These are phyloP conservation scores for Candida alai DNA, from an alignment of 805 yeast genomes.

Conservation along the genomic window DNA sequence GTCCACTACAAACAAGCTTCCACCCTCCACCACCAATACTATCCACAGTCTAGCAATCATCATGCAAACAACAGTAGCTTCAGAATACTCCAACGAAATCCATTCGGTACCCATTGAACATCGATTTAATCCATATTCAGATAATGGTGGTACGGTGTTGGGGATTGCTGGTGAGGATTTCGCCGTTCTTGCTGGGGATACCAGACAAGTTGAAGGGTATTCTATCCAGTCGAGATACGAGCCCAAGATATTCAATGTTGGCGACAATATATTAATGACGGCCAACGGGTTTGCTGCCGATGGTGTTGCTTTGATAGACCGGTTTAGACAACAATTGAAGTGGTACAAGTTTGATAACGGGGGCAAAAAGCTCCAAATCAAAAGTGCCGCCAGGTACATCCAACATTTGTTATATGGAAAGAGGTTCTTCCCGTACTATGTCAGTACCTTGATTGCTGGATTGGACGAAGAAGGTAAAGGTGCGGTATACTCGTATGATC, in stretches of 20 bases:
- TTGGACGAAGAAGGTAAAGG: conserved; percentile 90
- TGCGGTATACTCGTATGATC: conserved; percentile 93
- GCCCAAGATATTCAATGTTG: conserved; percentile 84
- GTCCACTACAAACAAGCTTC: not conserved
- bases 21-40: not conserved
- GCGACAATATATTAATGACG: conserved; percentile 80
- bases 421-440: conserved; percentile 95
- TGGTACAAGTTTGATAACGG: conserved; percentile 91
- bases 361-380: conserved; percentile 61
- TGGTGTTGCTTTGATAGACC: conserved; percentile 76
- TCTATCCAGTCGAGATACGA: conserved; percentile 89
- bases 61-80: conserved; percentile 49
- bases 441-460: conserved; percentile 92
- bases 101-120: conserved; percentile 74
- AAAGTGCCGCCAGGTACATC: conserved; percentile 82
- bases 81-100: conserved; percentile 60
- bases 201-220: conserved; percentile 94
- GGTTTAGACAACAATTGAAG: conserved; percentile 64
- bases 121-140: conserved; percentile 87
- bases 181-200: conserved; percentile 96
- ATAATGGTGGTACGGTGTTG: conserved; percentile 94
- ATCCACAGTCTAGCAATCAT: not conserved
- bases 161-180: conserved; percentile 98
- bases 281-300: conserved; percentile 98
- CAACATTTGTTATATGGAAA: conserved; percentile 90